Base-by-base conservation (phyloP, 2,329 filamentous ascomycete genomes). In the Chrysosphaeria jannelii region DNA sequence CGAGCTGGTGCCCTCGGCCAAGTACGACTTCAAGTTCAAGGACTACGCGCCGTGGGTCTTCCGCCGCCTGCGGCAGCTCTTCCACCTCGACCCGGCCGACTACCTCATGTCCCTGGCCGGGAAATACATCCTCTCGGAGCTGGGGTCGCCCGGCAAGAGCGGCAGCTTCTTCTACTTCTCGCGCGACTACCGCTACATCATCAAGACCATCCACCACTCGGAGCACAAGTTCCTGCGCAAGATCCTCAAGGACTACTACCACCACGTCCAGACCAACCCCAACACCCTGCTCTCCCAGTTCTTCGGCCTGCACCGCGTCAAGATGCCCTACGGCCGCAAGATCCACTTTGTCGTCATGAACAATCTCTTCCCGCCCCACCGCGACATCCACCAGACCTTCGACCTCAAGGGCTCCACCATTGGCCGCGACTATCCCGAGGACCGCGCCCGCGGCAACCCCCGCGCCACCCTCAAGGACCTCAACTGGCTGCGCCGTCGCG, bases 1-100 rank as follows among this genome's bases (percentile, higher is more conserved):
- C 43, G 85, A 97, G 50, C 53, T 97, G 41, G 89, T 89, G 5
- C 85, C 85, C 12, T 91, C 81, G 30, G 79, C 85, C 34, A 93
- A 97, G 47, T 97, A 97, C 51, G 85, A 97, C 49, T 97, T 97
- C 64, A 97, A 97, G 46, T 97, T 97, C 57, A 97, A 97, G 50
- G 85, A 97, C 48, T 97, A 97, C 45, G 81, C 81, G n/a, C 85
- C 85, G 27, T 93, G 81, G 79, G 85, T 97, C 28, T 97, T 97
- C 47, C 75, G 85, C 37, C 75, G 78, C 45, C 57, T 97, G 20
- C 72, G 85, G 33, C 53, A 64, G 23, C 70, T 69, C 31, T 97
- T 97, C 50, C 65, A 70, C 35, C 61, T 93, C 26, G 85, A 97
- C 40, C 85, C 85, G 12, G 85, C 81, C 34, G 85, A 97, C 45